These are phyloP conservation scores for Osmanthus fragrans DNA, from an alignment of 257 asterid genomes.

Conservation along the genomic window DNA sequence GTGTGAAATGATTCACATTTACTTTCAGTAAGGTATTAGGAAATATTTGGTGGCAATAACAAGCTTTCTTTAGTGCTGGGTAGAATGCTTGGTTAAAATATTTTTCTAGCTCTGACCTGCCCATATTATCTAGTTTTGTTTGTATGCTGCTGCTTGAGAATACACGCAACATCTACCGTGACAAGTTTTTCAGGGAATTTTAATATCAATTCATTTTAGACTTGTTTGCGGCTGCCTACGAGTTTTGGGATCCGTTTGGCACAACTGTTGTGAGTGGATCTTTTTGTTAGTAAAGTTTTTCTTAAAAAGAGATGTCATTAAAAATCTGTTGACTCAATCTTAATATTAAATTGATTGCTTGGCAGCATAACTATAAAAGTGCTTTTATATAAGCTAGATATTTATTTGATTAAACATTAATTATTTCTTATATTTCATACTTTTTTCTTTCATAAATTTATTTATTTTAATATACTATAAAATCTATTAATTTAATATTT, in stretches of 20 bases:
- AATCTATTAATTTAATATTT: too few species aligned
- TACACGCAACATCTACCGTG: not conserved
- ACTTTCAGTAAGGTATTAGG: not conserved
- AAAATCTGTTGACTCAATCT: too few species aligned
- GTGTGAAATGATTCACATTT: not conserved
- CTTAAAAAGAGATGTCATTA: too few species aligned
- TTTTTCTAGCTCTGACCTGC: not conserved
- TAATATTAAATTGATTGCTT: too few species aligned
- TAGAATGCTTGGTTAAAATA: not conserved
- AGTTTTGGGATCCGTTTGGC: not conserved
- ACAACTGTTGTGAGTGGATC: too few species aligned
- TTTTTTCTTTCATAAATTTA: too few species aligned
- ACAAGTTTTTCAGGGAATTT: not conserved
- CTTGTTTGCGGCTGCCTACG: not conserved
- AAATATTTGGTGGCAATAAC: not conserved
- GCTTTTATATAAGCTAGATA: too few species aligned
- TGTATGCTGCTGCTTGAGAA: not conserved
- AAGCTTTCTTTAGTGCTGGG: not conserved
- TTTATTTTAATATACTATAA: too few species aligned
- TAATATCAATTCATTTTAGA: not conserved
- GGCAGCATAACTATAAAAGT: too few species aligned
- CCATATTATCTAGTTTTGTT: not conserved
- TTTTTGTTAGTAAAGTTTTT: too few species aligned
- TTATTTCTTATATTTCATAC: too few species aligned
- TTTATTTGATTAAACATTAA: too few species aligned